Base-by-base conservation (phyloP, 2,329 filamentous ascomycete species). In the Alternaria sp. region DNA sequence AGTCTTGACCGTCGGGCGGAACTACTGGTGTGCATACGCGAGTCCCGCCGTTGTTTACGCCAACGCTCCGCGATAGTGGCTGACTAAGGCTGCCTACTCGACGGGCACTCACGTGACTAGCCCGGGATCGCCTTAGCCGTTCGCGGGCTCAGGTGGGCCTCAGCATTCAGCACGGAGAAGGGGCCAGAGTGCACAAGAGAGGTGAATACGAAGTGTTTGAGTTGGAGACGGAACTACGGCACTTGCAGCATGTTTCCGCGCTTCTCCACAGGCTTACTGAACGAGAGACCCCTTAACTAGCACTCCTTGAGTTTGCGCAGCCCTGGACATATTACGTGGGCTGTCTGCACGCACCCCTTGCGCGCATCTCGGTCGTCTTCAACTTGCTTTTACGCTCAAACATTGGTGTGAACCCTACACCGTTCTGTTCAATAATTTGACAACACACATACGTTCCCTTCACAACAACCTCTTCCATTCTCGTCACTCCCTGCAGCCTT, bases 281-380 rank as follows among this genome's bases (percentile, higher is more conserved):
- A 61, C 55, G 55, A 57, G 39, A 24, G 20, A 30, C 64, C 66
- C 66, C 62, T 67, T 64, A 59, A 61, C 62, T 66, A 63, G 62
- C 57, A 57, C 59, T 58, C 34, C 16, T 53, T 51, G 48, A 55
- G 58, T 52, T 61, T 51, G 38, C 44, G 56, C 49, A 56, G 55
- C 55, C 57, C 47, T 41, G 58, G 57, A 65, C 61, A 62, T 62
- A 65, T 61, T 66, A 63, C 62, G 60, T 62, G 63, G 57, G 54
- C 57, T 59, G 59, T 44, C 65, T 67, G 64, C 66, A 67, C 63
- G 64, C 60, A 62, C 69, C 68, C 73, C 69, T 71, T 72, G 72
- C 67, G 63, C 68, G 62, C 65, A 68, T 70, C 68, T 59, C 61
- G 62, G 66, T 66, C 54, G 59, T 63, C 51, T 42, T 52, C 58